Conservation (phyloP, 2,329 filamentous ascomycete species). For the Penicillium rolfsii region DNA sequence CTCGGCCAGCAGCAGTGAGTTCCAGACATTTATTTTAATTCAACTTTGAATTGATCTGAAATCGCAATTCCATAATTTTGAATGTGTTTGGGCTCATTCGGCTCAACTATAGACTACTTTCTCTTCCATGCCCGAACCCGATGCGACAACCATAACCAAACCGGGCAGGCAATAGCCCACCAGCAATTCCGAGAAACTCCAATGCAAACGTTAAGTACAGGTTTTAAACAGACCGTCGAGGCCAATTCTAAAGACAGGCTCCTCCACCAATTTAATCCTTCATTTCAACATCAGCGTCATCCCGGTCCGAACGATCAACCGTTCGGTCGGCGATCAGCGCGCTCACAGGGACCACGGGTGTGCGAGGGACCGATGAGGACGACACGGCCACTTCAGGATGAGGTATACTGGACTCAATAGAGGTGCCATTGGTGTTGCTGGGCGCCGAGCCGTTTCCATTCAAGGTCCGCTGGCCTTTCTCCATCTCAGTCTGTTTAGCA, state of each 20-base stretch:
- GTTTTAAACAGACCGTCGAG: conserved; percentile 12
- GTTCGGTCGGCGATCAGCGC: conserved; percentile 60
- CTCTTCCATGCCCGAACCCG: conserved; percentile 17
- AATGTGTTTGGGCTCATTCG: not conserved
- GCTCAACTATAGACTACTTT: conserved; percentile 9
- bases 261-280: conserved; percentile 26
- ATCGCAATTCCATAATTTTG: not conserved
- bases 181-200: conserved; percentile 24
- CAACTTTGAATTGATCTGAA: not conserved
- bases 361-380: conserved; percentile 35
- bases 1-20: not conserved
- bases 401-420: conserved; percentile 17
- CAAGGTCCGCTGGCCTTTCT: conserved; percentile 46
- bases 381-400: conserved; percentile 26
- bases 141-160: conserved; percentile 21
- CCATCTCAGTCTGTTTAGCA: conserved; percentile 34
- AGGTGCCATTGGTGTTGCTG: conserved; percentile 30
- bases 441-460: conserved; percentile 32
- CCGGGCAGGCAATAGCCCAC: conserved; percentile 10
- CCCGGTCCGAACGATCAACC: conserved; percentile 47
- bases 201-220: conserved; percentile 24
- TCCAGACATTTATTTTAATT: not conserved
- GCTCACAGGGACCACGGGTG: conserved; percentile 51
- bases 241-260: not conserved
- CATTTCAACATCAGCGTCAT: conserved; percentile 64